Evolutionary conservation across 495 filamentous ascomycete species (phyloP).

Genomic region (Echria macrotheca): DNA sequence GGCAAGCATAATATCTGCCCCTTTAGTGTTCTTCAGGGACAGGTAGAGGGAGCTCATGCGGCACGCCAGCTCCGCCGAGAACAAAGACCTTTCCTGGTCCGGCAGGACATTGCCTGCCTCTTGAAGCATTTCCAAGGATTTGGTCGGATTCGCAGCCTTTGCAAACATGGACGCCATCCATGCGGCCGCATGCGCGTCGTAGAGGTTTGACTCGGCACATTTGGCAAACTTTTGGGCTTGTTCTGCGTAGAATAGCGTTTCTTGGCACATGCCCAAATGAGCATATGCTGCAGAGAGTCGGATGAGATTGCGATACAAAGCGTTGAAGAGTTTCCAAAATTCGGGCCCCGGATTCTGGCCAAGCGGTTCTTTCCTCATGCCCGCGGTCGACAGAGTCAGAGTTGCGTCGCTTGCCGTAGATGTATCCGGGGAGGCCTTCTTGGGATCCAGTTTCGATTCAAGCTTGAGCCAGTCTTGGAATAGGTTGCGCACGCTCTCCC

Average conservation of each 20-base stretch:
- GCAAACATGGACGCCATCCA: slow-evolving; percentile 61
- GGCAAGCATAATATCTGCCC: slow-evolving; percentile 30
- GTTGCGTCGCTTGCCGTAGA: slow-evolving; percentile 27
- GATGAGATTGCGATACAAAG: slow-evolving; percentile 60
- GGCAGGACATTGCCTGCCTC: slow-evolving; percentile 40
- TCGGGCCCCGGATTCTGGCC: slow-evolving; percentile 47
- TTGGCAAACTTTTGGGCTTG: slow-evolving; percentile 75
- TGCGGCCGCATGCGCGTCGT: slow-evolving; percentile 48
- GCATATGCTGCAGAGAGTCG: slow-evolving; percentile 72
- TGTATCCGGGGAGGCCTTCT: slow-evolving; percentile 27
- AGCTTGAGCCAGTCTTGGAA: slow-evolving; percentile 67
- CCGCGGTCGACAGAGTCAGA: slow-evolving; percentile 14
- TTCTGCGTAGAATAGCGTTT: slow-evolving; percentile 85
- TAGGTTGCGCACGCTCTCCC: slow-evolving; percentile 58
- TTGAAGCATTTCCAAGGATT: slow-evolving; percentile 56
- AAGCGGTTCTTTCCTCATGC: slow-evolving; percentile 14
- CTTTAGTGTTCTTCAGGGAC: slow-evolving; percentile 32
- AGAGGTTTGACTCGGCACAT: slow-evolving; percentile 56
- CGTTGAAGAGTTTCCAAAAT: slow-evolving; percentile 76
- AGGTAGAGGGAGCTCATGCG: slow-evolving; percentile 41
- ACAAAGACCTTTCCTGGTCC: slow-evolving; percentile 41
- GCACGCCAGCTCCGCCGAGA: slow-evolving; percentile 37
- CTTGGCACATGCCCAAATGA: slow-evolving; percentile 78
- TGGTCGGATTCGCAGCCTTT: slow-evolving; percentile 54
- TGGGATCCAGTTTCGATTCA: slow-evolving; percentile 35